Base-by-base conservation (phyloP, 1,284 basidiomycete genomes). In the Cryptococcus amylolentus region DNA sequence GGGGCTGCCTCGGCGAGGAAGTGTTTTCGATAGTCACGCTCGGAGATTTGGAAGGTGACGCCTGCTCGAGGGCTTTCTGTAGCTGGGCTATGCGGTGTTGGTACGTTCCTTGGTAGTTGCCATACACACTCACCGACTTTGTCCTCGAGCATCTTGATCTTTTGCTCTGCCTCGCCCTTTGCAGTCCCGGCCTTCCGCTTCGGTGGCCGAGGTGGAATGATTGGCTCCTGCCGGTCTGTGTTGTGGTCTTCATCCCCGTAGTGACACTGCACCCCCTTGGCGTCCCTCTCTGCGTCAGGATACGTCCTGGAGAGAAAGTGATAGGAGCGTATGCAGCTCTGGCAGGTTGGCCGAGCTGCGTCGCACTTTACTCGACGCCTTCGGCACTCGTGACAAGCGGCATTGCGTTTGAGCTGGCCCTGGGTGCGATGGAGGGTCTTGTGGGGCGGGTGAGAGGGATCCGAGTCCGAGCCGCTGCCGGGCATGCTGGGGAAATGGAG, bases 271-370 rank as follows among this genome's bases (percentile, higher is more conserved):
- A 73, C 62, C 18, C 69, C 71, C n/a, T 60, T 56, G 0, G 63
- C 55, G 40, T 72, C 70, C 31, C 70, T 64, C 40, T 65, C 62
- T 10, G 61, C 57, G 31, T 72, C 66, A 3, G 71, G 71, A 37
- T 71, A 66, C 0, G 70, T 72, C 23, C 64, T 20, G 16, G 57
- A 54, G 5, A 61, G 52, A 43, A 66, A 67, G 18, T 60, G 55
- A 39, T 55, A 67, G 31, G 57, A 59, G 27, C 64, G 49, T 4
- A 64, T 54, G 43, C 67, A 69, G 6, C 59, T 59, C 18, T 62
- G 57, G 47, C 67, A 69, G 37, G 64, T 62, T 1, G 65, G 60
- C 55, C 63, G 59, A 10, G 35, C 61, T 12, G 62, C 61, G 59
- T 67, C 63, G 48, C 67, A 69, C 41, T 67, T 68, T 51, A 67